Evolutionary conservation across 352 stramenopile species (phyloP).

Genomic region (Elongisporangium prolatum): DNA sequence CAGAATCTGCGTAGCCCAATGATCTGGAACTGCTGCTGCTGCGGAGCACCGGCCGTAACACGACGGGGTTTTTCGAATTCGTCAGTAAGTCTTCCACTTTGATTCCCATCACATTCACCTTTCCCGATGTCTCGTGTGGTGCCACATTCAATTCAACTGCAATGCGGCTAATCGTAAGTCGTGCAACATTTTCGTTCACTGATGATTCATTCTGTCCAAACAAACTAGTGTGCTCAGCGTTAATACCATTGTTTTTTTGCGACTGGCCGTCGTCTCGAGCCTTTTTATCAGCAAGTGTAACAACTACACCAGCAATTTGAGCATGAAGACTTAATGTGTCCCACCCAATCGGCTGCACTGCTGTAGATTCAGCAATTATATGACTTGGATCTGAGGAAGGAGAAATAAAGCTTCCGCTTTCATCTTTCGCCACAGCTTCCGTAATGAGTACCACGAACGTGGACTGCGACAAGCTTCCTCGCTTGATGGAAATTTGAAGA

Average conservation of each 20-base stretch:
- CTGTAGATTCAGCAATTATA: slow-evolving; percentile 11
- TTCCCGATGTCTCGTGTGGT: slow-evolving; percentile 34
- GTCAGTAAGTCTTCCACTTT: slow-evolving; percentile 67
- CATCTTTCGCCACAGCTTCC: slow-evolving; percentile 17
- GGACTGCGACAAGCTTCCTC: slow-evolving; percentile 66
- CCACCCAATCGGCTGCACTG: slow-evolving; percentile 29
- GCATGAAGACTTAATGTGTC: slow-evolving; percentile 61
- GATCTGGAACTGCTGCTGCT: slow-evolving; percentile 9
- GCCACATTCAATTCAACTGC: slow-evolving; percentile 45
- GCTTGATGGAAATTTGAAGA: slow-evolving; percentile 63
- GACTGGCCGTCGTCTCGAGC: not conserved
- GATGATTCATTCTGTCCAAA: slow-evolving; percentile 1
- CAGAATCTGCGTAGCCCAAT: slow-evolving; percentile 3
- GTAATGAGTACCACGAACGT: slow-evolving; percentile 68
- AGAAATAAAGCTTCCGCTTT: not conserved
- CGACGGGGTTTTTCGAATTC: slow-evolving; percentile 56
- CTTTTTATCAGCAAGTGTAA: slow-evolving; percentile 71
- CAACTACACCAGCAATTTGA: slow-evolving; percentile 60
- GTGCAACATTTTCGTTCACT: slow-evolving; percentile 44
- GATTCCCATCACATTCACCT: slow-evolving; percentile 71
- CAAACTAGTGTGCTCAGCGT: slow-evolving; percentile 6
- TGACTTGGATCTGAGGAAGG: not conserved
- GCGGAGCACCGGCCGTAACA: slow-evolving; percentile 47
- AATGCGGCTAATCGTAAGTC: slow-evolving; percentile 65
- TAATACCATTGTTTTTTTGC: not conserved